Conservation (phyloP, 129 eudicot species). For the Saussurea involucrata region DNA sequence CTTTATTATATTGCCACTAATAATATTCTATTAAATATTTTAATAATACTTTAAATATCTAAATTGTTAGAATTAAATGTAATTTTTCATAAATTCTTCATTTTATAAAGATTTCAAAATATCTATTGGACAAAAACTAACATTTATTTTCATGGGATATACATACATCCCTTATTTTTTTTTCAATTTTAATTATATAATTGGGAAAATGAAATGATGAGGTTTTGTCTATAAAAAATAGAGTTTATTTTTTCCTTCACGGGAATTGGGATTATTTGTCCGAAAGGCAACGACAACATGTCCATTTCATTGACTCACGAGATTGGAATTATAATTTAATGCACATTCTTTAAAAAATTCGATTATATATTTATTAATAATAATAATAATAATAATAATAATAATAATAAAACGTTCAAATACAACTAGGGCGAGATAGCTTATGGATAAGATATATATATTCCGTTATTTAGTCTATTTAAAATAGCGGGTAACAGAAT, state of each 20-base stretch:
- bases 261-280: constrained; percentile 27
- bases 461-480: no score
- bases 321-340: constrained; percentile 8
- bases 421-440: no score
- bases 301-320: constrained; percentile 24
- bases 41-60: no score
- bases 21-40: no score
- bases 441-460: no score
- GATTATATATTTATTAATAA: neutral
- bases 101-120: no score
- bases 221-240: constrained; percentile 18
- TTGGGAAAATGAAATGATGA: neutral
- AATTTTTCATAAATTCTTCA: no score
- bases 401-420: neutral
- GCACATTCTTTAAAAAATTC: neutral
- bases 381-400: no score
- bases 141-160: neutral
- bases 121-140: neutral
- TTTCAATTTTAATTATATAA: neutral
- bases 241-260: constrained; percentile 10
- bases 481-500: no score
- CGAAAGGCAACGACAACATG: constrained; percentile 12
- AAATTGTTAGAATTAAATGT: no score
- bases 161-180: neutral
- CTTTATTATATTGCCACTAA: no score